A percentile compares a stretch with the other conserved stretches of the same genome.
phyloP scores from a whole-genome alignment of 2,329 filamentous ascomycete genomes.

The Trichoderma harzianum region DNA sequence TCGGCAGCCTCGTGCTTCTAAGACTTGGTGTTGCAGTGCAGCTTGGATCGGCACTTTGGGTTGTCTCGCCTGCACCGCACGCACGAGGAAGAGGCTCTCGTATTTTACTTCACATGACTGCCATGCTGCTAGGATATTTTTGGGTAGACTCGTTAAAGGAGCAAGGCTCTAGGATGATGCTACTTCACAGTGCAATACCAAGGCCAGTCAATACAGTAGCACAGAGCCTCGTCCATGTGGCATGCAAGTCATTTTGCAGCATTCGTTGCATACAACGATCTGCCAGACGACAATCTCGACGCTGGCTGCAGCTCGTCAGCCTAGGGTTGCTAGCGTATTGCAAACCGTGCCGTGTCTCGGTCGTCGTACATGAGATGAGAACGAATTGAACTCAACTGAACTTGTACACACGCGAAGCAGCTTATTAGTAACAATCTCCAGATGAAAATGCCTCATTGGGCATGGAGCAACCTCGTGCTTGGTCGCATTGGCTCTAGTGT shows the following conservation, averaged over 20 bases:
- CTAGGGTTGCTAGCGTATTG: not conserved
- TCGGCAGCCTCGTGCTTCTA: not conserved
- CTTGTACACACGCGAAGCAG: not conserved
- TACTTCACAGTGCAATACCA: not conserved
- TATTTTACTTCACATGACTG: not conserved
- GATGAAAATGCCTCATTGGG: constrained; percentile 9
- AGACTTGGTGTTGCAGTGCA: not conserved
- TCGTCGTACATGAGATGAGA: not conserved
- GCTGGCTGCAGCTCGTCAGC: not conserved
- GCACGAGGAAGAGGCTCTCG: not conserved
- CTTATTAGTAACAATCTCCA: not conserved
- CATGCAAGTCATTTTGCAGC: constrained; percentile 5
- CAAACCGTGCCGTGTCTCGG: not conserved
- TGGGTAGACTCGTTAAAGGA: not conserved
- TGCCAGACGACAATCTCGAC: not conserved
- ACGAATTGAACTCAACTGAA: not conserved
- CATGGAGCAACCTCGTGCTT: not conserved
- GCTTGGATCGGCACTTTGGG: constrained; percentile 1
- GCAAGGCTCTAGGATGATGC: not conserved
- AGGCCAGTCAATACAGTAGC: not conserved
- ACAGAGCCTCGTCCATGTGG: not conserved
- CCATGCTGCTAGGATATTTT: not conserved
- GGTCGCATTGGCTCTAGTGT: not conserved
- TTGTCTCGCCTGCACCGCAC: not conserved
- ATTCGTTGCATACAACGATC: constrained; percentile 6